phyloP scores from a whole-genome alignment of 1,284 basidiomycete genomes.

The Taiwanofungus camphoratus region DNA sequence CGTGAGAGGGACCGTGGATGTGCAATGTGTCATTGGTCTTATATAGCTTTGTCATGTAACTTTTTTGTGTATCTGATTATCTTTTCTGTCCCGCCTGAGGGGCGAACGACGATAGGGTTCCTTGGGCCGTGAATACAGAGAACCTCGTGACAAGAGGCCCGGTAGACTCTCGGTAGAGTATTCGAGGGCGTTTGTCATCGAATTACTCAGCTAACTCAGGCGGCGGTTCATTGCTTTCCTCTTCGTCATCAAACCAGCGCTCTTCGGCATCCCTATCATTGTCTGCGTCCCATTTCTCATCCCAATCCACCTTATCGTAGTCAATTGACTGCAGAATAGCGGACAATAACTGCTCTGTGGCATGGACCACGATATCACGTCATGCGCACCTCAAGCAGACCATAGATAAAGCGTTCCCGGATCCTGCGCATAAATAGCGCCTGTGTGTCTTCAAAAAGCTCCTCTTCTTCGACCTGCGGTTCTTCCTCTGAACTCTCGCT shows the following conservation, averaged over 20 bases:
- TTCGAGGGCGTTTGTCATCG: too few species aligned
- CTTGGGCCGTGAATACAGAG: too few species aligned
- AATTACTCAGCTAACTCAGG: constrained; percentile 5
- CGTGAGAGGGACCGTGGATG: neutral
- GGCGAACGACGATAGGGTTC: too few species aligned
- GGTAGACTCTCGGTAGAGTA: too few species aligned
- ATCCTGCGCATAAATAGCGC: constrained; percentile 53
- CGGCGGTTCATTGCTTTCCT: constrained; percentile 30
- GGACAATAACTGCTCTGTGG: neutral
- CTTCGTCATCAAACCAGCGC: constrained; percentile 71
- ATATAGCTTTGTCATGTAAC: constrained; percentile 1
- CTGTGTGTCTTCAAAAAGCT: constrained; percentile 43
- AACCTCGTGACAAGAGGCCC: too few species aligned
- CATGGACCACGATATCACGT: constrained; percentile 4
- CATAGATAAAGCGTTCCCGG: constrained; percentile 69
- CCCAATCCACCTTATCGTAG: constrained; percentile 73
- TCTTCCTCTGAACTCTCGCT: constrained; percentile 51
- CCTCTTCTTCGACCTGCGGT: constrained; percentile 23
- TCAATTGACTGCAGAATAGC: constrained; percentile 46
- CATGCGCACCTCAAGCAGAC: constrained; percentile 58
- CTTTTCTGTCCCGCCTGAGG: too few species aligned
- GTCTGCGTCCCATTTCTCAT: constrained; percentile 59
- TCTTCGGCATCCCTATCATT: constrained; percentile 62
- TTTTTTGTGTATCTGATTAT: too few species aligned
- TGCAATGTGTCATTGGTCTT: neutral